These are phyloP conservation scores for Vaccinium corymbosum DNA, from an alignment of 148 eudicot genomes.

Conservation along the genomic window DNA sequence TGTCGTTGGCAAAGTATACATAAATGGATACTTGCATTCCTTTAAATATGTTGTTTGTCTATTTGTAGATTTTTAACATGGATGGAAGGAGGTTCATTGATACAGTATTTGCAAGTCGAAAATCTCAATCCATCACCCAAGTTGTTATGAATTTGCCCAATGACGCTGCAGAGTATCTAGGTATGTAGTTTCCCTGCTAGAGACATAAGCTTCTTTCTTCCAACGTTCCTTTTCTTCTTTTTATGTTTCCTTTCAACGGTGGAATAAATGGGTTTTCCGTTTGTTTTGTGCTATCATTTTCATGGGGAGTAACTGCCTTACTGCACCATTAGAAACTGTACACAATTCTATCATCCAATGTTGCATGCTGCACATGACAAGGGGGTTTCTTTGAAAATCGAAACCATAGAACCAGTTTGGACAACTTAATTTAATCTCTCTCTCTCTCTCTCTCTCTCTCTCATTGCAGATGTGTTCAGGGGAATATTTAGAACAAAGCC, in stretches of 20 bases:
- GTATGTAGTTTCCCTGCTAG: conserved; percentile 29
- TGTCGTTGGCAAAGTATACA: not conserved
- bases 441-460: not conserved
- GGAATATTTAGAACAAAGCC: conserved; percentile 52
- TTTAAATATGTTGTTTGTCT: not conserved
- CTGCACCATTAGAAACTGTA: not conserved
- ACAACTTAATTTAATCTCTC: not conserved
- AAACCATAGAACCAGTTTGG: not conserved
- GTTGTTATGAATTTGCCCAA: conserved; percentile 97
- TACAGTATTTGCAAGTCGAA: conserved; percentile 50
- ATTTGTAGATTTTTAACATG: conserved; percentile 77
- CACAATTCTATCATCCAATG: not conserved
- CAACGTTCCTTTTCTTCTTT: not conserved
- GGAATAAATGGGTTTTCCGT: not conserved
- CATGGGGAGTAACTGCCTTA: not conserved
- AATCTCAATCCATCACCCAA: conserved; percentile 58
- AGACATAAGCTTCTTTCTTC: not conserved
- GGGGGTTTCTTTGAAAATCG: not conserved
- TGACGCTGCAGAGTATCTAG: conserved; percentile 77
- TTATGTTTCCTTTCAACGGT: not conserved
- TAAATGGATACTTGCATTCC: not conserved
- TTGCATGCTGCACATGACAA: not conserved
- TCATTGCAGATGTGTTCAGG: conserved; percentile 56
- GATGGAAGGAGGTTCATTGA: conserved; percentile 90
- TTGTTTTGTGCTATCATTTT: not conserved